These are phyloP conservation scores for Aspergillus nanangensis DNA, from an alignment of 495 filamentous ascomycete species.

Conservation along the genomic window DNA sequence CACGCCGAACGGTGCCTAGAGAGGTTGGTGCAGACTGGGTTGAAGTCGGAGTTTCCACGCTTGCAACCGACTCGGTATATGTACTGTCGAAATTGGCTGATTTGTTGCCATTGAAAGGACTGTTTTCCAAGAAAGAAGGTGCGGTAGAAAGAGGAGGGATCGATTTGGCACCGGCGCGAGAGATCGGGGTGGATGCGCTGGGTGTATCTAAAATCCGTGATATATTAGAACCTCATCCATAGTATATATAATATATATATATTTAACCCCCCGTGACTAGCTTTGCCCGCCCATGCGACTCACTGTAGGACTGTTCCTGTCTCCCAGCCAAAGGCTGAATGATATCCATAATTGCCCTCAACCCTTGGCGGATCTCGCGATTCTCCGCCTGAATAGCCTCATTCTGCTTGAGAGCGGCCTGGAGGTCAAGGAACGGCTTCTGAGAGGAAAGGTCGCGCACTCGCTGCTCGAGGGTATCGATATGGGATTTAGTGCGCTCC, in stretches of 20 bases:
- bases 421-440: slow-evolving; percentile 76
- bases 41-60: slow-evolving; percentile 32
- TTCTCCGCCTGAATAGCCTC: slow-evolving; percentile 68
- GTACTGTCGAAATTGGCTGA: slow-evolving; percentile 14
- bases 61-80: slow-evolving; percentile 30
- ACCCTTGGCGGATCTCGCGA: slow-evolving; percentile 56
- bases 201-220: slow-evolving; percentile 3
- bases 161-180: slow-evolving; percentile 7
- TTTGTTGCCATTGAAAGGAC: slow-evolving; percentile 6
- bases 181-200: slow-evolving; percentile 2
- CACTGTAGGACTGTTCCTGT: slow-evolving; percentile 14
- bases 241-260: too few species aligned
- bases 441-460: slow-evolving; percentile 68
- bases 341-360: slow-evolving; percentile 56
- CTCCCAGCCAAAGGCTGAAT: slow-evolving; percentile 57
- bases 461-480: slow-evolving; percentile 67
- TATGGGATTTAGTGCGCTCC: slow-evolving; percentile 75
- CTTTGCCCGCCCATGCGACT: background rate
- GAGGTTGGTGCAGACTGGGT: slow-evolving; percentile 28
- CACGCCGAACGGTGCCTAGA: slow-evolving; percentile 19
- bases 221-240: slow-evolving; percentile 1
- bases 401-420: slow-evolving; percentile 63
- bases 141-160: slow-evolving; percentile 18
- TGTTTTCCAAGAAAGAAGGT: slow-evolving; percentile 23
- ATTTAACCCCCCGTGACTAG: too few species aligned